Base-by-base conservation (phyloP, 768 basidiomycete genomes). In the Tulasnella sp. region DNA sequence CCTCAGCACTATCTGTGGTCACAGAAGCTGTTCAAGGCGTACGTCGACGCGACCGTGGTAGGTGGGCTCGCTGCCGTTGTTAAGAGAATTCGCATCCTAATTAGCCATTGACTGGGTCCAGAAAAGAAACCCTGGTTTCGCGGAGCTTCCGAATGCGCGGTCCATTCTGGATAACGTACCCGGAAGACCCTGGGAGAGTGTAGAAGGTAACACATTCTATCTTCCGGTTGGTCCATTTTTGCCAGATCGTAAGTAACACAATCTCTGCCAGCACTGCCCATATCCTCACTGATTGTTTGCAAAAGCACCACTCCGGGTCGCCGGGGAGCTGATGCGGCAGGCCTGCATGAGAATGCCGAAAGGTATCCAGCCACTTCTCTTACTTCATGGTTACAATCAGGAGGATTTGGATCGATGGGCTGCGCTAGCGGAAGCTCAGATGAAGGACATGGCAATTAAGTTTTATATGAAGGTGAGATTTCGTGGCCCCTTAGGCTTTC, bases 371-470 rank as follows among this genome's bases (percentile, higher is more conserved):
- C 61, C 61, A 4, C 61, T 67, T 5, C 61, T 67, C 13, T 5
- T 67, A 3, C 57, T 57, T 3, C 55, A 76, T 39, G 75, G 75
- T 18, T 76, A 76, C 32, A 55, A 35, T 76, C 57, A 29, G 42
- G 57, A 76, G 37, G 57, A 40, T 15, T 18, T 76, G 10, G 55
- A 76, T 26, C 5, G 57, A 5, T 76, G 75, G 75, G 42, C 57
- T 6, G 37, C 57, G 15, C 29, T 20, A 40, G 75, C 73, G 11
- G 73, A 74, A 35, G 73, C 39, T 55, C 44, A 74, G 32, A 74
- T 74, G 44, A 44, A 32, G 46, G 55, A 55, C 46, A 55, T 74
- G 32, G 29, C 44, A 32, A 26, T 55, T 20, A 74, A 74, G 32
- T 55, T 48, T 10, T 74, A 74, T 32, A 74, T 74, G 44, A 42